These are phyloP conservation scores for Talaromyces stipitatus DNA, from an alignment of 495 filamentous ascomycete genomes.

Conservation along the genomic window DNA sequence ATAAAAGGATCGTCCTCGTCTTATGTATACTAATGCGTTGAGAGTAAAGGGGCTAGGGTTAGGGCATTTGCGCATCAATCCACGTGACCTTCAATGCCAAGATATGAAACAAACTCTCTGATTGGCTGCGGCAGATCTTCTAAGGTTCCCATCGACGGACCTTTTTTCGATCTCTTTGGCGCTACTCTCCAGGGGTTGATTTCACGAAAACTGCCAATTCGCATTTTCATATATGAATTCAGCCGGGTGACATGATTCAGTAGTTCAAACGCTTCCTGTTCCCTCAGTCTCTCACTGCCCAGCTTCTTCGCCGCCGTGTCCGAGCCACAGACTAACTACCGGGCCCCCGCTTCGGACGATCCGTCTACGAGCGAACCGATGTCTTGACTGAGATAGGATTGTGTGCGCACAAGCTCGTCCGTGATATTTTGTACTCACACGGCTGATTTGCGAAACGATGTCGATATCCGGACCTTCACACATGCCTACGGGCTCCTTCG, in stretches of 20 bases:
- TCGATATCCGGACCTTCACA: conserved; percentile 27
- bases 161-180: neutral
- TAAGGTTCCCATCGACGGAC: neutral
- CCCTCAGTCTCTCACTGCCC: neutral
- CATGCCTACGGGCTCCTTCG: conserved; percentile 17
- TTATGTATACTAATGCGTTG: no score
- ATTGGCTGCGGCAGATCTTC: neutral
- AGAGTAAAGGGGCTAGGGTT: neutral
- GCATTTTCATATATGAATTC: neutral
- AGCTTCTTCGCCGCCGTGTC: neutral
- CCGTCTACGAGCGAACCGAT: neutral
- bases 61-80: neutral
- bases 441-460: conserved; percentile 19
- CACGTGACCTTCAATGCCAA: neutral
- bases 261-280: neutral
- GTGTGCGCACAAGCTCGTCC: neutral
- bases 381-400: neutral
- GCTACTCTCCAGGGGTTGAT: neutral
- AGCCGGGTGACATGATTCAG: neutral
- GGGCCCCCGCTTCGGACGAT: neutral
- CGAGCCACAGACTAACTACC: neutral
- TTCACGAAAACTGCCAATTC: neutral
- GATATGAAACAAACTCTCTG: neutral
- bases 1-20: no score
- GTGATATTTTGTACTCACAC: neutral